phyloP scores from a whole-genome alignment of 345 rosid species.

The Euphorbia pulcherrima region DNA sequence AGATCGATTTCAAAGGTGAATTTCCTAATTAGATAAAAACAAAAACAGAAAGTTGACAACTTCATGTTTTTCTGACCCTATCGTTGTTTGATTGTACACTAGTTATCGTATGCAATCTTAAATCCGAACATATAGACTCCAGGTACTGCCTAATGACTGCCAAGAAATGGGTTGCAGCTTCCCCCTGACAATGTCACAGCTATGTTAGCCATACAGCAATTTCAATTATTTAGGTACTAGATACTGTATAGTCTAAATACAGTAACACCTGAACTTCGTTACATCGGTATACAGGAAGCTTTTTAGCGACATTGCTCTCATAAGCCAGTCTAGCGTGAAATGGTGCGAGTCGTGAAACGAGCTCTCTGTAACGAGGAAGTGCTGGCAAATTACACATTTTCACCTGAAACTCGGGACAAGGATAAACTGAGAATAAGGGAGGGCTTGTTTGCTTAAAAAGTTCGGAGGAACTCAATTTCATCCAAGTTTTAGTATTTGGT shows the following conservation, averaged over 20 bases:
- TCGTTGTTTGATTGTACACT: conserved; percentile 88
- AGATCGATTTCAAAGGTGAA: background rate
- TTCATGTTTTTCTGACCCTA: conserved; percentile 53
- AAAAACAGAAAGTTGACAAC: conserved; percentile 15
- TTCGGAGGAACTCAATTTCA: background rate
- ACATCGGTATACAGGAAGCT: conserved; percentile 79
- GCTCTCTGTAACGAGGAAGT: conserved; percentile 71
- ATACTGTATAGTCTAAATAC: background rate
- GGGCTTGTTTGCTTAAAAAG: background rate
- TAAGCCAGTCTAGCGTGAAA: conserved; percentile 56
- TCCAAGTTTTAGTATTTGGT: background rate
- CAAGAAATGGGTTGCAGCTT: conserved; percentile 67
- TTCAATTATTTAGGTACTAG: background rate
- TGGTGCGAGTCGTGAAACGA: conserved; percentile 66
- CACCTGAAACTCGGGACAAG: conserved; percentile 35
- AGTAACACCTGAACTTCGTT: conserved; percentile 72
- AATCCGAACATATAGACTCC: conserved; percentile 81
- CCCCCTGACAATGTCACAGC: conserved; percentile 35
- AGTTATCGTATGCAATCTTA: conserved; percentile 84
- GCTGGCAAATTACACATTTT: conserved; percentile 49
- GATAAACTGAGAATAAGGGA: background rate
- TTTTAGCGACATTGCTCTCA: conserved; percentile 55
- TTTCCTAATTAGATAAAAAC: background rate
- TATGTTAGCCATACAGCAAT: background rate
- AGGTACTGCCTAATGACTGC: conserved; percentile 64